Evolutionary conservation across 2,329 filamentous ascomycete genomes (phyloP).

Genomic region (Pseudocercospora vitis): DNA sequence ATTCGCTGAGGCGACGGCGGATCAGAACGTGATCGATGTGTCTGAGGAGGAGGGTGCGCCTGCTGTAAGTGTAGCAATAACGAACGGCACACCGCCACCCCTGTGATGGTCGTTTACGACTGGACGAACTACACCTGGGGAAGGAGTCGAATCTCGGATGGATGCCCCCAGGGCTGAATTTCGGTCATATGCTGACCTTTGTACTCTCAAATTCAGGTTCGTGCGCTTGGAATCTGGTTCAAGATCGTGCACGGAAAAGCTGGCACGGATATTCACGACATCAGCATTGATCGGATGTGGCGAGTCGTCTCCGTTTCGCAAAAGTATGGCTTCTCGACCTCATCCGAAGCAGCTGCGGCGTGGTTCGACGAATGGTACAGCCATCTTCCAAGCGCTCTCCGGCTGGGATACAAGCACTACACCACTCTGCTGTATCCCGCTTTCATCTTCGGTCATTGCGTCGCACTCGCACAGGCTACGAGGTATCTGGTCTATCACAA

Average conservation of each 20-base stretch:
- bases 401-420: slow-evolving; percentile 15
- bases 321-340: slow-evolving; percentile 21
- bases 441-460: slow-evolving; percentile 34
- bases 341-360: not conserved
- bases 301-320: slow-evolving; percentile 18
- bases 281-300: slow-evolving; percentile 22
- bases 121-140: too few species aligned
- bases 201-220: too few species aligned
- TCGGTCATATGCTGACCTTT: too few species aligned
- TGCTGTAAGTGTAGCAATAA: too few species aligned
- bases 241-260: slow-evolving; percentile 20
- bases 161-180: too few species aligned
- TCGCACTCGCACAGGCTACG: slow-evolving; percentile 33
- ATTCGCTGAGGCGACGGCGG: slow-evolving; percentile 1
- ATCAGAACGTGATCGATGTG: slow-evolving; percentile 14
- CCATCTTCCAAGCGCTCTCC: not conserved
- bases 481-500: slow-evolving; percentile 38
- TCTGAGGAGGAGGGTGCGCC: slow-evolving; percentile 14
- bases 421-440: slow-evolving; percentile 32
- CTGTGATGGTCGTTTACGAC: too few species aligned
- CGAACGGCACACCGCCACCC: too few species aligned
- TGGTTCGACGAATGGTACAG: slow-evolving; percentile 24
- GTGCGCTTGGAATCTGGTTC: slow-evolving; percentile 18
- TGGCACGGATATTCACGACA: not conserved
- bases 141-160: too few species aligned